Percentiles rank a stretch among this genome's conserved stretches.
These are phyloP conservation scores for Ricinus communis DNA, from an alignment of 345 rosid genomes.

Conservation along the genomic window DNA sequence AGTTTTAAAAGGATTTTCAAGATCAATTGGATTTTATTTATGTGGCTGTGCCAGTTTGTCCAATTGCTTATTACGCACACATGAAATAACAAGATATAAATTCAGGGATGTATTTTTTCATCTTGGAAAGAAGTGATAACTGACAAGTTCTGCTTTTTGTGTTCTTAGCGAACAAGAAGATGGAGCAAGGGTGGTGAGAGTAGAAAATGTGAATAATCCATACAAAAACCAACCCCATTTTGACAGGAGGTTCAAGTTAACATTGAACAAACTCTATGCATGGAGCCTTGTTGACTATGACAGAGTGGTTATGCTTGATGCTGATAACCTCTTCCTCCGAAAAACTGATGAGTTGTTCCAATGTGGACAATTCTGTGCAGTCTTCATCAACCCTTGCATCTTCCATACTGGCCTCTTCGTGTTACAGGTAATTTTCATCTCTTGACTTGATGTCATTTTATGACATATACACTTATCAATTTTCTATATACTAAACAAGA, in stretches of 20 bases:
- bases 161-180: slow-evolving; percentile 72
- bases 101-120: too few species aligned
- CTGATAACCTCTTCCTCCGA: slow-evolving; percentile 82
- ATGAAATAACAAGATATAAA: too few species aligned
- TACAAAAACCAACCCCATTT: slow-evolving; percentile 62
- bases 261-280: slow-evolving; percentile 87
- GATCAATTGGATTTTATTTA: too few species aligned
- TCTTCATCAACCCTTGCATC: slow-evolving; percentile 92
- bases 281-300: slow-evolving; percentile 84
- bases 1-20: too few species aligned
- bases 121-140: not conserved
- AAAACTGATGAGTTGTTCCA: slow-evolving; percentile 88
- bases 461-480: not conserved
- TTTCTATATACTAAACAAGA: not conserved
- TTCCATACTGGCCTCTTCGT: slow-evolving; percentile 98
- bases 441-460: not conserved
- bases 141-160: slow-evolving; percentile 18
- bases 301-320: slow-evolving; percentile 88
- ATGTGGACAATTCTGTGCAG: slow-evolving; percentile 94
- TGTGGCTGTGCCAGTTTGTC: too few species aligned
- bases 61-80: too few species aligned
- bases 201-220: slow-evolving; percentile 84
- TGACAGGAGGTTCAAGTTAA: slow-evolving; percentile 72
- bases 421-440: slow-evolving; percentile 48
- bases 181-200: slow-evolving; percentile 79